Percentiles rank a stretch among this genome's conserved stretches.
These are phyloP conservation scores for Pilatotrama ljubarskyi DNA, from an alignment of 768 basidiomycete species.

Conservation along the genomic window DNA sequence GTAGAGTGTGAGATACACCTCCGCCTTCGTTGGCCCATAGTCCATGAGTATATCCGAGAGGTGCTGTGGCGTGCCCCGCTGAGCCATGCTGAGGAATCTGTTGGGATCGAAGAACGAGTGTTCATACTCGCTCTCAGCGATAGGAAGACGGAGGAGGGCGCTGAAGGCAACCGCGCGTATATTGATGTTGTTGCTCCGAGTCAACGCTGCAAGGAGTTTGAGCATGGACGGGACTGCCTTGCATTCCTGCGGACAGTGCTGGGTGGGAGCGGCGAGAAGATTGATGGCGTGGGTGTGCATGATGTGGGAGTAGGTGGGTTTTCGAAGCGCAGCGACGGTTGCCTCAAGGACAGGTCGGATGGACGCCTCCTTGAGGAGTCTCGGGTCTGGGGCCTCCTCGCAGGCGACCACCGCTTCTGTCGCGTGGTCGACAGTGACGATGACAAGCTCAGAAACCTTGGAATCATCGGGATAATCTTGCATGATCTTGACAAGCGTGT, in stretches of 20 bases:
- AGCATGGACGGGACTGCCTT: conserved; percentile 43
- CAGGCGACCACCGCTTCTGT: conserved; percentile 36
- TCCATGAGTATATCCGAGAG: conserved; percentile 46
- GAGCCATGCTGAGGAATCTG: conserved; percentile 40
- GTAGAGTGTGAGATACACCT: conserved; percentile 45
- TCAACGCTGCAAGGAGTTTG: conserved; percentile 53
- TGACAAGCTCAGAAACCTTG: conserved; percentile 47
- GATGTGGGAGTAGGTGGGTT: conserved; percentile 40
- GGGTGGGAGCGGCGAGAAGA: conserved; percentile 44
- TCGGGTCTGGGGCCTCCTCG: conserved; percentile 32
- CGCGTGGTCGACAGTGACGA: conserved; percentile 51
- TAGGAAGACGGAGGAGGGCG: conserved; percentile 53
- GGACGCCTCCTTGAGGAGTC: conserved; percentile 39
- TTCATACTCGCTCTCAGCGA: conserved; percentile 43
- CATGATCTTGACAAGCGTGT: conserved; percentile 43
- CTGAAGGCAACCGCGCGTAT: conserved; percentile 51
- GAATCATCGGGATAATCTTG: conserved; percentile 49
- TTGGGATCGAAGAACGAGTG: conserved; percentile 46
- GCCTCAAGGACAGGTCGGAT: conserved; percentile 42
- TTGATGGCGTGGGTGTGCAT: conserved; percentile 52
- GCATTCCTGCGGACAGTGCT: conserved; percentile 47
- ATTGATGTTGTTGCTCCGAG: conserved; percentile 55
- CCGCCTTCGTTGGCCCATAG: conserved; percentile 51
- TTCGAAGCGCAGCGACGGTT: conserved; percentile 42
- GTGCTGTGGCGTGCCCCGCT: conserved; percentile 44